These are phyloP conservation scores for Pseudovirgaria hyperparasitica DNA, from an alignment of 2,329 filamentous ascomycete species.

Conservation along the genomic window DNA sequence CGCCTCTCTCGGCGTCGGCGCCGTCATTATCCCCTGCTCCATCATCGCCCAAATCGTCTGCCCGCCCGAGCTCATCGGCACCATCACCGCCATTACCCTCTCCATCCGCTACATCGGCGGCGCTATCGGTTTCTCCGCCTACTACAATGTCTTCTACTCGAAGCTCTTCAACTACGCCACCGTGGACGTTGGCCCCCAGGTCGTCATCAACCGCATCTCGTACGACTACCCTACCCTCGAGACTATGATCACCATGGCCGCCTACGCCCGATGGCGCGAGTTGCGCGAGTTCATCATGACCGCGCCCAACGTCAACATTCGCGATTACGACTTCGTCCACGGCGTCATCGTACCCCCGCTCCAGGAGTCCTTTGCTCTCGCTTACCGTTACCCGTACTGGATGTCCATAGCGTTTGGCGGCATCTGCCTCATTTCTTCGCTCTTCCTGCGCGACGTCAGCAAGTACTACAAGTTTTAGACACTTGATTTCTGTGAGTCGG, in stretches of 20 bases:
- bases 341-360: conserved; percentile 38
- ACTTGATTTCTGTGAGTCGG: too few species aligned
- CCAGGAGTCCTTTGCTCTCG: conserved; percentile 42
- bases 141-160: conserved; percentile 22
- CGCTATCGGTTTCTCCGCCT: conserved; percentile 47
- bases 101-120: conserved; percentile 58
- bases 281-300: conserved; percentile 35
- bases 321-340: conserved; percentile 26
- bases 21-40: conserved; percentile 53
- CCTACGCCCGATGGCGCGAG: too few species aligned
- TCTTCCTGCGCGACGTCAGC: conserved; percentile 46
- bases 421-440: conserved; percentile 42
- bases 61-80: conserved; percentile 57
- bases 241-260: conserved; percentile 28
- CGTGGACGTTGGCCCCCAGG: conserved; percentile 21
- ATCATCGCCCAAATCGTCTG: conserved; percentile 60
- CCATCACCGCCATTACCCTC: conserved; percentile 53
- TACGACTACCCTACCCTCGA: conserved; percentile 38
- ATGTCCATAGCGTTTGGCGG: conserved; percentile 49
- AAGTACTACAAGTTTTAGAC: too few species aligned
- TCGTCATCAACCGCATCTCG: conserved; percentile 36
- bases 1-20: conserved; percentile 52
- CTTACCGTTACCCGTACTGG: conserved; percentile 50
- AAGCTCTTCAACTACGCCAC: conserved; percentile 12
- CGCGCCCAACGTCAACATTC: conserved; percentile 29